A percentile compares a stretch with the other conserved stretches of the same genome.
phyloP scores from a whole-genome alignment of 108 stramenopile genomes.

The Skeletonema marinoi region DNA sequence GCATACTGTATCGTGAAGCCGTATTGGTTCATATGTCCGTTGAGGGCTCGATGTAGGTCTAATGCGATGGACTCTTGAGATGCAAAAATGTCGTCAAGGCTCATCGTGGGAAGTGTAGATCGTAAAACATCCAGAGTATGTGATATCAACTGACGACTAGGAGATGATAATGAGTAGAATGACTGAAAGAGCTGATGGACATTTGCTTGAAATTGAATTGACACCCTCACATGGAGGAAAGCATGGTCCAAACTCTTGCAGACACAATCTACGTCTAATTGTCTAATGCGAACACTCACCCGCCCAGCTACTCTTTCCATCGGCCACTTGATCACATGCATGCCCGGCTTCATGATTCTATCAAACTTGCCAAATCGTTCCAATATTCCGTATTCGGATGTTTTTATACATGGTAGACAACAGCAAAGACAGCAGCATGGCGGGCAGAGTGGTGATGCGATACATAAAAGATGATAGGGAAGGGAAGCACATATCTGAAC shows the following conservation, averaged over 20 bases:
- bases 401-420: slow-evolving; percentile 32
- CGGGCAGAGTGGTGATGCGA: slow-evolving; percentile 27
- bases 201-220: slow-evolving; percentile 52
- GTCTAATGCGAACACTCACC: slow-evolving; percentile 49
- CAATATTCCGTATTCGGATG: slow-evolving; percentile 38
- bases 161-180: slow-evolving; percentile 61
- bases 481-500: slow-evolving; percentile 9
- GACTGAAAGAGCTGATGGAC: slow-evolving; percentile 36
- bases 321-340: slow-evolving; percentile 44
- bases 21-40: slow-evolving; percentile 37
- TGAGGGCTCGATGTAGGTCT: slow-evolving; percentile 43
- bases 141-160: slow-evolving; percentile 45
- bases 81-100: slow-evolving; percentile 62
- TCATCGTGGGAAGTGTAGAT: slow-evolving; percentile 52
- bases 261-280: slow-evolving; percentile 63
- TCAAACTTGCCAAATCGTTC: slow-evolving; percentile 44
- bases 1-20: slow-evolving; percentile 52
- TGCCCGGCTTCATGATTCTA: slow-evolving; percentile 37
- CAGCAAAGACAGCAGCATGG: slow-evolving; percentile 40
- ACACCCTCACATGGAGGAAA: slow-evolving; percentile 47
- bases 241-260: slow-evolving; percentile 77
- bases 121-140: slow-evolving; percentile 58
- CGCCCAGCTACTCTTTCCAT: slow-evolving; percentile 41
- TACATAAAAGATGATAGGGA: slow-evolving; percentile 29
- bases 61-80: slow-evolving; percentile 83